phyloP scores from a whole-genome alignment of 2,329 filamentous ascomycete species.

The Cordyceps tenuipes region DNA sequence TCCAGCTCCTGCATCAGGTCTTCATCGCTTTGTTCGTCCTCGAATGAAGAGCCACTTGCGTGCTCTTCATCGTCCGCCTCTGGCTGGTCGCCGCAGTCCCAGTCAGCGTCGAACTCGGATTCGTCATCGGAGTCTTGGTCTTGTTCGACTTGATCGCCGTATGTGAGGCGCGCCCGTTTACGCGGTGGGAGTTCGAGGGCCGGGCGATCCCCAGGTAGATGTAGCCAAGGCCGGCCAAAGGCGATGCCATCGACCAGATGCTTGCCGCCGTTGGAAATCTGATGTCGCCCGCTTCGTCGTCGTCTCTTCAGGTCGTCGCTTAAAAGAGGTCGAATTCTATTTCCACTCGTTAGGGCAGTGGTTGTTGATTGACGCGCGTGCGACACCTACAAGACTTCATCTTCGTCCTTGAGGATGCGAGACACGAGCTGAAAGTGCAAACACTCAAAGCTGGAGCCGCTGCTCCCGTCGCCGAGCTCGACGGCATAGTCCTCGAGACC shows the following conservation, averaged over 20 bases:
- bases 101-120: conserved; percentile 22
- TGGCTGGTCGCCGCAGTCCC: conserved; percentile 16
- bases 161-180: conserved; percentile 53
- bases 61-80: conserved; percentile 9
- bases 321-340: conserved; percentile 69
- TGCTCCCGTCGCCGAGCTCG: conserved; percentile 48
- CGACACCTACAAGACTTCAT: conserved; percentile 65
- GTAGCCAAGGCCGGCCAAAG: conserved; percentile 67
- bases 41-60: conserved; percentile 1
- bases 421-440: conserved; percentile 72
- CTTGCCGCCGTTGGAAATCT: conserved; percentile 70
- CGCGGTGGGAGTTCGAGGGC: conserved; percentile 62
- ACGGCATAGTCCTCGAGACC: conserved; percentile 85
- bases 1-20: conserved; percentile 8
- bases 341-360: background rate
- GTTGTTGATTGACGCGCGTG: background rate
- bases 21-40: conserved; percentile 4
- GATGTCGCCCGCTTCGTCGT: conserved; percentile 66
- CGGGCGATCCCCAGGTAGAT: conserved; percentile 52
- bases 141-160: conserved; percentile 29
- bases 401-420: conserved; percentile 68
- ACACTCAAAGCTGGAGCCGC: conserved; percentile 67
- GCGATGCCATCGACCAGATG: conserved; percentile 80
- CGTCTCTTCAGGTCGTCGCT: conserved; percentile 66
- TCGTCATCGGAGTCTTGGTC: conserved; percentile 30